Evolutionary conservation across 1,284 basidiomycete species (phyloP), one percentile per base, ranked within the genome.

Genomic region (Meripilus lineatus): DNA sequence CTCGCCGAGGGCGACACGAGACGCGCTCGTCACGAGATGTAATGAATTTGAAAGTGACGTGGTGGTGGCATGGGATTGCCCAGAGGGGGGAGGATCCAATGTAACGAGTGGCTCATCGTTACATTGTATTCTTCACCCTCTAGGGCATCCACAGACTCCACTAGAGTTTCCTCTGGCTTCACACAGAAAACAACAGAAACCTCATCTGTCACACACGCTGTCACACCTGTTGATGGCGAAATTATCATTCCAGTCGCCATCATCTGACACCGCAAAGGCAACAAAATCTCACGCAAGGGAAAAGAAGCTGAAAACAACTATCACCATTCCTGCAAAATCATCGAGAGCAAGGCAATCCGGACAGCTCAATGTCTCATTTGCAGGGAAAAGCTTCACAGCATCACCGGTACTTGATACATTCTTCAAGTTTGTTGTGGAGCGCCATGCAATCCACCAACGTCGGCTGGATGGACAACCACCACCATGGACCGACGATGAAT

Each of bases 401-500:
- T 61, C 58, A 20, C 45, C 53, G 11, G 53, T 64, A 18, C 50
- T 68, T 21, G 62, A 64, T 51, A 63, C 59, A 3, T 58, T 69
- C 43, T 68, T 65, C 55, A 50, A 48, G 11, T 68, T 62, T 51
- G 61, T 66, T 41, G 51, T 59, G n/a, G 65, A 69, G 41, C 63
- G 68, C 11, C 64, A 70, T 40, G 53, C 47, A 1, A 59, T 67
- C 3, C 60, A 60, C 40, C 51, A 58, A 33, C 57, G 56, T 32
- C 64, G 66, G 17, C 43, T 61, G 6, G 54, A 57, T 5, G 65
- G 65, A 24, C 45, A 58, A 24, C 55, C 58, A 11, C 46, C 42
- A 15, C 65, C 66, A 13, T 70, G 68, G 68, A 69, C 67, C 2
- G 42, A 58, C 3, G 71, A 73, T 51, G 44, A 52, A 1, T 62